Percentiles rank a stretch among this genome's conserved stretches.
Conservation (phyloP, 2,329 filamentous ascomycete genomes). For the Sarocladiaceae sp. region DNA sequence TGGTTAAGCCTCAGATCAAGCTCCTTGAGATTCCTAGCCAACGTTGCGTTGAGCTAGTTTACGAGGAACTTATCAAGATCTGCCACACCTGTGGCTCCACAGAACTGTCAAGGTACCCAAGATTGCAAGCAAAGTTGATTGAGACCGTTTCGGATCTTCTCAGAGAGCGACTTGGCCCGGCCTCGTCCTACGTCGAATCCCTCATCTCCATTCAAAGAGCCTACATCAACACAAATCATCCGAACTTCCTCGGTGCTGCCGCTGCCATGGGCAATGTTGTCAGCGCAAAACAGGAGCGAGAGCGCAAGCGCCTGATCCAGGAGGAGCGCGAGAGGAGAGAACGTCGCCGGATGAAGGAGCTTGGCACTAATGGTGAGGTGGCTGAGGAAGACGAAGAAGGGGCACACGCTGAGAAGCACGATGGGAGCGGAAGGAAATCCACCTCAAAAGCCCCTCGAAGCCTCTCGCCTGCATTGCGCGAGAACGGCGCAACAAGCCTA, state of each 20-base stretch:
- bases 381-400: slow-evolving; percentile 61
- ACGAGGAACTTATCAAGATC: slow-evolving; percentile 98
- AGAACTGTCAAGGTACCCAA: slow-evolving; percentile 84
- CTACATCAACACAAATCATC: slow-evolving; percentile 99
- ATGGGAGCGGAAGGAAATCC: slow-evolving; percentile 38
- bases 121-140: slow-evolving; percentile 92
- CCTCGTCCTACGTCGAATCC: slow-evolving; percentile 88
- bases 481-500: slow-evolving; percentile 57
- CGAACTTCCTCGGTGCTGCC: slow-evolving; percentile 94
- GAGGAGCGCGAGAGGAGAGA: slow-evolving; percentile 86
- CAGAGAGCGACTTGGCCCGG: slow-evolving; percentile 83
- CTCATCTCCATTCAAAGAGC: slow-evolving; percentile 95
- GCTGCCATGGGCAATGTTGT: slow-evolving; percentile 98
- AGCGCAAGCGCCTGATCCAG: slow-evolving; percentile 71
- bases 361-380: slow-evolving; percentile 72
- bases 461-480: slow-evolving; percentile 72
- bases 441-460: slow-evolving; percentile 53
- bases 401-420: slow-evolving; percentile 42
- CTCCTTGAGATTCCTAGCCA: slow-evolving; percentile 91
- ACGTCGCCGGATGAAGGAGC: slow-evolving; percentile 73
- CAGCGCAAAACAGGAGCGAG: slow-evolving; percentile 86
- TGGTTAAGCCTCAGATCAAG: slow-evolving; percentile 98
- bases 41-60: slow-evolving; percentile 94
- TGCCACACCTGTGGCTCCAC: slow-evolving; percentile 97
- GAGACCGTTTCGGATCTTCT: slow-evolving; percentile 96